Conservation (phyloP, 495 filamentous ascomycete species). For the Penicillium goetzii region DNA sequence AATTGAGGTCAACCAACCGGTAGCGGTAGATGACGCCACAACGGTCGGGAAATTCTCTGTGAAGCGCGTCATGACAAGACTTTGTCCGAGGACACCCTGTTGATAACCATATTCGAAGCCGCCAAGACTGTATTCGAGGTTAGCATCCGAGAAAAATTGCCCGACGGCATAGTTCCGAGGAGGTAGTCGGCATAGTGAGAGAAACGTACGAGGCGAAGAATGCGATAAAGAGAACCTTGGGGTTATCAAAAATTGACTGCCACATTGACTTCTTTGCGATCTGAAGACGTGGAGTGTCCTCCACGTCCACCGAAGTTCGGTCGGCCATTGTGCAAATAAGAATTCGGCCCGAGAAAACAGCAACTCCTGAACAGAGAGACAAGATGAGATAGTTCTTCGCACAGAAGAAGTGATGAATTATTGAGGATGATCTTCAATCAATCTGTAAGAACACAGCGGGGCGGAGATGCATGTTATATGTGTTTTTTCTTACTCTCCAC, state of each 20-base stretch:
- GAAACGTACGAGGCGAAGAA: constrained; percentile 47
- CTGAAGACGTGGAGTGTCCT: constrained; percentile 26
- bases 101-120: constrained; percentile 55
- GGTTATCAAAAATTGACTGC: constrained; percentile 38
- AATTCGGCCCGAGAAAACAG: neutral
- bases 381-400: constrained; percentile 10
- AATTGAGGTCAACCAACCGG: constrained; percentile 53
- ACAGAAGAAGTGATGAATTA: constrained; percentile 2
- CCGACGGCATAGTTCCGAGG: neutral
- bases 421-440: neutral
- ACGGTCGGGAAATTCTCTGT: constrained; percentile 48
- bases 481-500: neutral
- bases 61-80: constrained; percentile 48
- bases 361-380: neutral
- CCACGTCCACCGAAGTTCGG: constrained; percentile 26
- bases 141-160: neutral
- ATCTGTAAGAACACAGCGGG: neutral
- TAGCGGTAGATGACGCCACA: constrained; percentile 42
- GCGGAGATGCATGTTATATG: constrained; percentile 10
- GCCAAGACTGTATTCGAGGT: constrained; percentile 34
- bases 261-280: constrained; percentile 39
- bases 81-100: constrained; percentile 49
- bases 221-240: constrained; percentile 47
- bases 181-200: neutral
- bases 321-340: constrained; percentile 22